Conservation (phyloP, 2,329 filamentous ascomycete genomes). For the Clarireedia homoeocarpa region DNA sequence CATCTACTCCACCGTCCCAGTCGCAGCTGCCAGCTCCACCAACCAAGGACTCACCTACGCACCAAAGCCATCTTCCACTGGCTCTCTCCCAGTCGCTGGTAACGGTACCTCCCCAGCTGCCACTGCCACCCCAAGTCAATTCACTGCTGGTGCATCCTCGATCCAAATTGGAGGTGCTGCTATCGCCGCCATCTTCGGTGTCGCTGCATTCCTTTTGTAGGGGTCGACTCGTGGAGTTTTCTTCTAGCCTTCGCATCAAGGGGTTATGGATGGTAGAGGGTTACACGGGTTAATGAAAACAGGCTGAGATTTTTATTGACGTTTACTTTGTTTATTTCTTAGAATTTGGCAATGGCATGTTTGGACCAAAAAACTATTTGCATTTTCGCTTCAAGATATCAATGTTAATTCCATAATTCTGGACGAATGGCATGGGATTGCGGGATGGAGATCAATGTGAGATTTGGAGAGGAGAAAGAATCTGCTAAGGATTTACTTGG, state of each 20-base stretch:
- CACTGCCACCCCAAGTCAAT: conserved; percentile 10
- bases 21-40: neutral
- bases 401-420: conserved; percentile 4
- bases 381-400: neutral
- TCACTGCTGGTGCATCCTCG: conserved; percentile 3
- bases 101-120: conserved; percentile 7
- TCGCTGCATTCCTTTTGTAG: conserved; percentile 28
- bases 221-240: conserved; percentile 10
- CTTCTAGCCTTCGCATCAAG: conserved; percentile 18
- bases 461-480: neutral
- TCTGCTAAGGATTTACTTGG: neutral
- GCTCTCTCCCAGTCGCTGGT: neutral
- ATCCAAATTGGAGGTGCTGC: conserved; percentile 12
- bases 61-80: conserved; percentile 8
- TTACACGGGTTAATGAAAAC: conserved; percentile 27
- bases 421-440: neutral
- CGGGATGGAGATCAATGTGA: neutral
- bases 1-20: conserved; percentile 11
- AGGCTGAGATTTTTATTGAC: conserved; percentile 4
- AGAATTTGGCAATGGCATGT: conserved; percentile 3
- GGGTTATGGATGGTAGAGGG: conserved; percentile 14
- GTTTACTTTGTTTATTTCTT: conserved; percentile 9
- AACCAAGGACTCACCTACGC: neutral
- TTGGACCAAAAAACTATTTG: conserved; percentile 1
- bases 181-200: conserved; percentile 15